Percentiles rank a stretch among this genome's conserved stretches.
Evolutionary conservation across 495 filamentous ascomycete species (phyloP).

Genomic region (Penicillium mononematosum): DNA sequence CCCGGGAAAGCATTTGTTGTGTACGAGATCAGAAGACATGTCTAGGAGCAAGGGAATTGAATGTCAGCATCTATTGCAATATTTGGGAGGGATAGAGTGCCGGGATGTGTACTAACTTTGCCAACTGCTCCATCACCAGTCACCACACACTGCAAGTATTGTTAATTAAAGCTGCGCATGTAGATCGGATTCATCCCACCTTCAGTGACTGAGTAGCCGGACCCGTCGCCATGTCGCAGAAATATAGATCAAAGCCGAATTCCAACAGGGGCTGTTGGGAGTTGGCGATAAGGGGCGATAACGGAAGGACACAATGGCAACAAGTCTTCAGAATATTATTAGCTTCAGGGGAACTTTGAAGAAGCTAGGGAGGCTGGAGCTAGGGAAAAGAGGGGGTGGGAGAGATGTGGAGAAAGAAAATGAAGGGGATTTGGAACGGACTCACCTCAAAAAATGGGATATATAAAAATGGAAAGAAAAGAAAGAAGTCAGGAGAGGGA

Average conservation of each 20-base stretch:
- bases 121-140: constrained; percentile 98
- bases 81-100: not conserved
- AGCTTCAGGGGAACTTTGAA: constrained; percentile 6
- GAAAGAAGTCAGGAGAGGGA: constrained; percentile 1
- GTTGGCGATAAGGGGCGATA: constrained; percentile 17
- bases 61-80: constrained; percentile 2
- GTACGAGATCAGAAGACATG: constrained; percentile 98
- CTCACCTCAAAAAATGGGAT: constrained; percentile 1
- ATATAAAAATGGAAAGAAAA: constrained; percentile 12
- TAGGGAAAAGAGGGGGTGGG: constrained; percentile 9
- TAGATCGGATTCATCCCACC: constrained; percentile 44
- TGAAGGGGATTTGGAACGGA: constrained; percentile 22
- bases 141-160: constrained; percentile 76
- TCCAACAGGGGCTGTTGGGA: constrained; percentile 17
- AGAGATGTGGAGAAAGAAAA: constrained; percentile 9
- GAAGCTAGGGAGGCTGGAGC: constrained; percentile 13
- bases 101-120: constrained; percentile 62
- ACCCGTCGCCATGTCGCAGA: constrained; percentile 58
- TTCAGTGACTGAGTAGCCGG: constrained; percentile 73
- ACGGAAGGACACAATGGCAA: constrained; percentile 4
- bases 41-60: constrained; percentile 51
- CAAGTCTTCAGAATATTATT: constrained; percentile 4
- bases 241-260: constrained; percentile 14
- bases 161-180: constrained; percentile 18
- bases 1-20: constrained; percentile 99